Evolutionary conservation across 345 rosid species (phyloP).

Genomic region (Linum tenue): DNA sequence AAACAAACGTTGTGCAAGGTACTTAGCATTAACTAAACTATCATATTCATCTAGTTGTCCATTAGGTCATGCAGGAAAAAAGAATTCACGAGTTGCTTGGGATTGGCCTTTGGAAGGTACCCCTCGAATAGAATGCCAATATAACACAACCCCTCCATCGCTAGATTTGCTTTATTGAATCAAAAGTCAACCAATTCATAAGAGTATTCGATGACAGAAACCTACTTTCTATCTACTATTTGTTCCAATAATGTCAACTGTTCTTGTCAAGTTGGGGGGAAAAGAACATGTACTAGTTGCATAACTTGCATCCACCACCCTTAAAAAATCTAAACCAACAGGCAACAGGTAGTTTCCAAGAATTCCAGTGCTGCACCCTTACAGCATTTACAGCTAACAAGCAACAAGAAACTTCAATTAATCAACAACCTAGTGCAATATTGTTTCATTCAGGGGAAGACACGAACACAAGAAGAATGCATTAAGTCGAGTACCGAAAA

Average conservation of each 20-base stretch:
- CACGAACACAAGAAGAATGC: constrained; percentile 11
- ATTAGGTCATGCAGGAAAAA: too few species aligned
- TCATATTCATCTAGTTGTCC: too few species aligned
- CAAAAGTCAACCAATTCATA: neutral
- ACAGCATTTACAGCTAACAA: neutral
- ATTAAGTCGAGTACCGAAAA: neutral
- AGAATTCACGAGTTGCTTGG: too few species aligned
- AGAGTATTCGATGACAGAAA: neutral
- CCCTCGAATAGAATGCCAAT: neutral
- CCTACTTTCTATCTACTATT: neutral
- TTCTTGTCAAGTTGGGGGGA: neutral
- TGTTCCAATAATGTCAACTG: neutral
- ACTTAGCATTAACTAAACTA: neutral
- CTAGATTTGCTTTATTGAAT: neutral
- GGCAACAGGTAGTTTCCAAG: neutral
- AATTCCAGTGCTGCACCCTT: neutral
- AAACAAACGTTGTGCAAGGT: neutral
- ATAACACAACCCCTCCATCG: neutral
- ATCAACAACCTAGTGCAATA: too few species aligned
- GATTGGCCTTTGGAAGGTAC: too few species aligned
- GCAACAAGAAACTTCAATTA: neutral
- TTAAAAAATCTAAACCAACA: too few species aligned
- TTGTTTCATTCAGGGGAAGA: neutral
- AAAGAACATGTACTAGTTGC: neutral
- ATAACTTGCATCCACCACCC: neutral